Percentiles rank a stretch among this genome's conserved stretches.
phyloP scores from a whole-genome alignment of 2,329 filamentous ascomycete genomes.

The Exophiala sp. region DNA sequence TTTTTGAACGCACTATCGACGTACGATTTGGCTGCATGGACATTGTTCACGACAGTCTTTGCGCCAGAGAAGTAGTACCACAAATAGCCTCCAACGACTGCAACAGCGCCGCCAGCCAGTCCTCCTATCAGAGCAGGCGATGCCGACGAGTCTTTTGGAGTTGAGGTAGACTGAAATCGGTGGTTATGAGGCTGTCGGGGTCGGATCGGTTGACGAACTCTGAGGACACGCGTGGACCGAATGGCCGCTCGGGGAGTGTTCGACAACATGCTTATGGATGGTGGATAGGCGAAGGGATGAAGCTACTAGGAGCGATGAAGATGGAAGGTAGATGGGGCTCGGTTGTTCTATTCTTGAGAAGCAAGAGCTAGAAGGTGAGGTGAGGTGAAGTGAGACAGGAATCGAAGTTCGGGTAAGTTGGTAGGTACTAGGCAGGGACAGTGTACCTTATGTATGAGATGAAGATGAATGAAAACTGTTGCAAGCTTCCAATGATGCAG shows the following conservation, averaged over 20 bases:
- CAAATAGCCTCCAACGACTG: slow-evolving; percentile 44
- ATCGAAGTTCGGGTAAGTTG: not conserved
- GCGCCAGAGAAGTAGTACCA: slow-evolving; percentile 52
- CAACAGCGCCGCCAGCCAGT: slow-evolving; percentile 45
- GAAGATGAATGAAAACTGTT: not conserved
- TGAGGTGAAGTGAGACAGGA: not conserved
- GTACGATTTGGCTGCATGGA: slow-evolving; percentile 54
- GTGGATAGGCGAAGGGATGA: not conserved
- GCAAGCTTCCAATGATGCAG: not conserved
- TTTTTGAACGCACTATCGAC: slow-evolving; percentile 56
- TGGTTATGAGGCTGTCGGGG: slow-evolving; percentile 8
- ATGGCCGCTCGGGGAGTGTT: slow-evolving; percentile 18
- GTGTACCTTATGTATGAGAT: not conserved
- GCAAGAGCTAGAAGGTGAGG: not conserved
- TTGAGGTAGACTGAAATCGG: slow-evolving; percentile 16
- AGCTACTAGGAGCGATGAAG: not conserved
- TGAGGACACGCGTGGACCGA: slow-evolving; percentile 16
- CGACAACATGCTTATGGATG: slow-evolving; percentile 11
- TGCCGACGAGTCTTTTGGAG: slow-evolving; percentile 3
- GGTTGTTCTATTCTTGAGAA: no score
- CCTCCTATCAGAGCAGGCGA: slow-evolving; percentile 43
- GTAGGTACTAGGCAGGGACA: not conserved
- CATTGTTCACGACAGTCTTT: slow-evolving; percentile 44
- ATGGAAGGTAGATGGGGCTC: not conserved
- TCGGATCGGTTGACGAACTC: slow-evolving; percentile 9